Percentiles rank a stretch among this genome's conserved stretches.
phyloP scores from a whole-genome alignment of 345 rosid species.

The Linum trigynum region DNA sequence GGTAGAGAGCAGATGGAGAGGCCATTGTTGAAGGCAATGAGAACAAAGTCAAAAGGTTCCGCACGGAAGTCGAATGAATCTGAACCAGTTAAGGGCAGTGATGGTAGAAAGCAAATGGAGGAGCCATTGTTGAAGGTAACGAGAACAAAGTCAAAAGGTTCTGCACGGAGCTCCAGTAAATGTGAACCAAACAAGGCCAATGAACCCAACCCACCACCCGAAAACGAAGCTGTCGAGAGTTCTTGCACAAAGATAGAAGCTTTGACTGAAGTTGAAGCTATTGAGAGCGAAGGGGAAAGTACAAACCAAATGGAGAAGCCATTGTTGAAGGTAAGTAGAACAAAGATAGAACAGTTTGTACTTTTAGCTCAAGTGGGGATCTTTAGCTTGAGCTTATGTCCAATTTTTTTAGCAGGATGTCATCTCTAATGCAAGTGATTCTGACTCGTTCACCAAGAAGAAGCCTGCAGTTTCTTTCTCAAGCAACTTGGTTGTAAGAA shows the following conservation, averaged over 20 bases:
- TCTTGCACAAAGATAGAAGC: no score
- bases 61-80: no score
- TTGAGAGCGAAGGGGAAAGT: no score
- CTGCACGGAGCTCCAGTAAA: not conserved
- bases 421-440: slow-evolving; percentile 14
- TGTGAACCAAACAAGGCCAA: no score
- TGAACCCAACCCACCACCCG: slow-evolving; percentile 1
- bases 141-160: not conserved
- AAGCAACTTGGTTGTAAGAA: slow-evolving; percentile 16
- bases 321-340: no score
- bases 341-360: not conserved
- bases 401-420: slow-evolving; percentile 3
- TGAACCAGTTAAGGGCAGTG: no score
- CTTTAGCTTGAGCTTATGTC: not conserved
- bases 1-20: not conserved
- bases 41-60: no score
- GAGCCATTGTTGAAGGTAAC: no score
- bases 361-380: not conserved
- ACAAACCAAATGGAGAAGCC: no score
- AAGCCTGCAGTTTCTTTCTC: slow-evolving; percentile 28
- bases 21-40: slow-evolving; percentile 2
- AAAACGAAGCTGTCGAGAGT: not conserved
- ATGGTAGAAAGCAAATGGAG: no score
- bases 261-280: no score
- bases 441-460: slow-evolving; percentile 22